Base-by-base conservation (phyloP, 2,329 filamentous ascomycete genomes). In the Sporothrix pseudoabietina region DNA sequence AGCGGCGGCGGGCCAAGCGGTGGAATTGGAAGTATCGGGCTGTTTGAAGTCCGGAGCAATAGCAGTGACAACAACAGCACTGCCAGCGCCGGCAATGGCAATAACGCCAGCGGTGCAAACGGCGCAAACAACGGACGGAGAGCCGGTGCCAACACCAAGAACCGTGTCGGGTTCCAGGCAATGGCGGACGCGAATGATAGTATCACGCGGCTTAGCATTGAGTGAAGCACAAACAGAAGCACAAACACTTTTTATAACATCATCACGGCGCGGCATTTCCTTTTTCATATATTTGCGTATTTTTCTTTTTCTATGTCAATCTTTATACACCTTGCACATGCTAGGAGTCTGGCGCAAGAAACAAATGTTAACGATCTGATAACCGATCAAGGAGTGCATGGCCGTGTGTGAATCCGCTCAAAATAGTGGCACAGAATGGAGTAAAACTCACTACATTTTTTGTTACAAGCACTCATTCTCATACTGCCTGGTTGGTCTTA, bases 131-230 rank as follows among this genome's bases (percentile, higher is more conserved):
- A 41, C 39, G 63, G 61, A 19, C 22, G 69, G 39, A 22, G 69
- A 26, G 26, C 54, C 1, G 63, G 32, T 19, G 78, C 84, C 69
- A 83, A 86, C 47, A 54, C 47, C 77, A 87, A 86, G 80, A 91
- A 85, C 75, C 82, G 93, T 47, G 86, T 97, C 16, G 94, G 94
- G 9, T 87, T 97, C 77, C 94, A 98, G 82, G 94, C 94, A 0
- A 98, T 98, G 94, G 92, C 89, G 22, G 95, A 98, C 82, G 95
- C 95, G n/a, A 94, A 94, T 80, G 95, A 98, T 80, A 93, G 94
- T 1, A 86, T 98, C 76, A 97, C 97, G 91, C 94, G 95, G 78
- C 96, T 98, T 92, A 97, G 93, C 81, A 97, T 98, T 78, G 94
- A 98, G 81, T 97, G 52, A 55, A 26, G 16, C 9, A 9, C 22